Conservation (phyloP, 2,329 filamentous ascomycete species). For the Trichoderma koningiopsis region DNA sequence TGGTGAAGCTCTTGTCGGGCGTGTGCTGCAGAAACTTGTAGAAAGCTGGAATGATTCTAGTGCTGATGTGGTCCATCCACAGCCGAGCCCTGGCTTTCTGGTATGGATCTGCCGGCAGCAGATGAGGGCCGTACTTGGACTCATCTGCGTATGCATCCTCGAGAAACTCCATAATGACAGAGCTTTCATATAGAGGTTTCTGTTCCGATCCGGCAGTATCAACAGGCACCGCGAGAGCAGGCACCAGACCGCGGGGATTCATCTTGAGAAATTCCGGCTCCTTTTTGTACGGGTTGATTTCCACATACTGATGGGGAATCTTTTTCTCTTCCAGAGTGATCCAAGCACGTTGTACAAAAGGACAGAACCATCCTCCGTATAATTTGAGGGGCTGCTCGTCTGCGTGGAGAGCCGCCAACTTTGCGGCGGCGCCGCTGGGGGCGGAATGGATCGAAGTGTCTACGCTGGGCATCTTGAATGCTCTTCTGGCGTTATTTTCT, state of each 20-base stretch:
- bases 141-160: conserved; percentile 67
- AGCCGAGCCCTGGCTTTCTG: conserved; percentile 65
- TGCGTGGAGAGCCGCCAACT: conserved; percentile 49
- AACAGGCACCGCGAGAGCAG: conserved; percentile 61
- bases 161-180: conserved; percentile 73
- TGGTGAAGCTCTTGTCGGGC: conserved; percentile 48
- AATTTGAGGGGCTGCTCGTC: conserved; percentile 60
- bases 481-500: background rate
- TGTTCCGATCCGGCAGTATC: conserved; percentile 33
- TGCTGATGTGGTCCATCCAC: conserved; percentile 74
- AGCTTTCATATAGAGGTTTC: conserved; percentile 72
- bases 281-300: conserved; percentile 79
- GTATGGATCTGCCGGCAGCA: conserved; percentile 66
- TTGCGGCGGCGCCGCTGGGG: conserved; percentile 53
- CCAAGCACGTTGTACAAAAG: conserved; percentile 71
- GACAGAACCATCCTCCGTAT: conserved; percentile 76
- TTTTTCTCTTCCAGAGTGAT: conserved; percentile 72
- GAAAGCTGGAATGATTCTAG: conserved; percentile 67
- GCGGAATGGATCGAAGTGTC: conserved; percentile 52
- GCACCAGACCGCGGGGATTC: conserved; percentile 76
- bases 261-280: conserved; percentile 66
- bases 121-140: conserved; percentile 43
- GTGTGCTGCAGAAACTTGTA: conserved; percentile 64
- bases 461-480: conserved; percentile 44
- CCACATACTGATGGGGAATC: conserved; percentile 73